phyloP scores from a whole-genome alignment of 1,139 yeast genomes.

The Pichia sorboxylosa region DNA sequence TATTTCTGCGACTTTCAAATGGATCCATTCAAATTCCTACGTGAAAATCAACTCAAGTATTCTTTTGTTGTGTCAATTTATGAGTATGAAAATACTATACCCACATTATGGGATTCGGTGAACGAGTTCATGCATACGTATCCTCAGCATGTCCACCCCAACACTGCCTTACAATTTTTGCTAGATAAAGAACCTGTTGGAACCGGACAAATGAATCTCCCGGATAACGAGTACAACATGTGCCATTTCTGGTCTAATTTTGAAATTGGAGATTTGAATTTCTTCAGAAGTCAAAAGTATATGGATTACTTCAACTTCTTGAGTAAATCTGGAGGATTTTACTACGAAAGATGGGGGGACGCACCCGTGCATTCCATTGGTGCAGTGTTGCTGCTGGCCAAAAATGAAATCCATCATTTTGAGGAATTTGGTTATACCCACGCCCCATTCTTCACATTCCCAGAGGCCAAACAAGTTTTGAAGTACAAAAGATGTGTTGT shows the following conservation, averaged over 20 bases:
- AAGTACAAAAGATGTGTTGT: slow-evolving; percentile 65
- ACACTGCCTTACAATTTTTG: slow-evolving; percentile 58
- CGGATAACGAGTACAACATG: slow-evolving; percentile 56
- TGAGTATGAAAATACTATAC: slow-evolving; percentile 76
- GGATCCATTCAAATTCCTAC: slow-evolving; percentile 81
- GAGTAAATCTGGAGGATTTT: slow-evolving; percentile 71
- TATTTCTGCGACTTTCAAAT: slow-evolving; percentile 74
- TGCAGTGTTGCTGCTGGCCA: slow-evolving; percentile 53
- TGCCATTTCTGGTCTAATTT: slow-evolving; percentile 97
- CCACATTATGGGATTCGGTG: slow-evolving; percentile 71
- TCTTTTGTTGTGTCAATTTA: slow-evolving; percentile 74
- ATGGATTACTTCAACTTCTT: slow-evolving; percentile 56
- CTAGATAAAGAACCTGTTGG: slow-evolving; percentile 44
- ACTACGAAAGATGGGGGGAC: slow-evolving; percentile 95
- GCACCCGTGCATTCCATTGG: slow-evolving; percentile 93
- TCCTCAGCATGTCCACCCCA: slow-evolving; percentile 55
- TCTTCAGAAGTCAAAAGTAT: slow-evolving; percentile 66
- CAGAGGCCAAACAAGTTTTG: slow-evolving; percentile 39
- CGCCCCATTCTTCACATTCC: slow-evolving; percentile 75
- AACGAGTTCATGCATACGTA: slow-evolving; percentile 48
- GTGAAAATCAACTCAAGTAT: slow-evolving; percentile 58
- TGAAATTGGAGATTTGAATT: slow-evolving; percentile 73
- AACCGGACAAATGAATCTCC: slow-evolving; percentile 22
- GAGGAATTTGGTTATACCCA: slow-evolving; percentile 87
- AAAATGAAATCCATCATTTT: slow-evolving; percentile 67